Conservation (phyloP, 225 moss, liverwort and hornwort species). For the Bryoerythrophyllum caledonicum region DNA sequence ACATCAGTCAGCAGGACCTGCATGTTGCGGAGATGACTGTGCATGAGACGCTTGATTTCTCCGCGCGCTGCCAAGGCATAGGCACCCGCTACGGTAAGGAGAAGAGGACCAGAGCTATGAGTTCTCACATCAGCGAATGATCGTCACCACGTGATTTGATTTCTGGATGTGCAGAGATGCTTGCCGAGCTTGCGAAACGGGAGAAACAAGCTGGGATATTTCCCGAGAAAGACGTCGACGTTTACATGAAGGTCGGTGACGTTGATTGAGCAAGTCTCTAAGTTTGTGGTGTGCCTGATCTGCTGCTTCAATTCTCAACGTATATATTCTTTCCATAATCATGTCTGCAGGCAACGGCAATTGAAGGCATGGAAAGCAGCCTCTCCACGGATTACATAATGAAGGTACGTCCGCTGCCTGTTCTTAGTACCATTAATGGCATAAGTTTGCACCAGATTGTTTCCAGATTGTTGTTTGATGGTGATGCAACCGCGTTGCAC, state of each 20-base stretch:
- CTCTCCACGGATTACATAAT: conserved; percentile 58
- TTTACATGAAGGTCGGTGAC: conserved; percentile 60
- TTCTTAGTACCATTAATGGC: too few relatives aligned
- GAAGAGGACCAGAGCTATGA: neutral
- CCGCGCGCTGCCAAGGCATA: conserved; percentile 68
- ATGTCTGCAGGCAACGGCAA: conserved; percentile 46
- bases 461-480: too few relatives aligned
- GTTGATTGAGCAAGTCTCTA: neutral
- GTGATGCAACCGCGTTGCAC: too few relatives aligned
- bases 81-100: conserved; percentile 71
- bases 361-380: conserved; percentile 45
- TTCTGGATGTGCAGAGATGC: conserved; percentile 44
- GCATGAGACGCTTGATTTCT: conserved; percentile 64
- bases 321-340: neutral
- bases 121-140: too few relatives aligned
- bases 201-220: conserved; percentile 63
- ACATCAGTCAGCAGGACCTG: conserved; percentile 70
- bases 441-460: too few relatives aligned
- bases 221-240: conserved; percentile 65
- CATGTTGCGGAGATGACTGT: conserved; percentile 74
- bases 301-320: conserved; percentile 17
- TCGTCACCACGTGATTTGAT: neutral
- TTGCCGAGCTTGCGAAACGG: conserved; percentile 58
- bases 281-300: conserved; percentile 7
- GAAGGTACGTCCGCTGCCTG: conserved; percentile 33